Percentiles rank a stretch among this genome's conserved stretches.
These are phyloP conservation scores for Sarocladium strictum DNA, from an alignment of 2,329 filamentous ascomycete species.

Conservation along the genomic window DNA sequence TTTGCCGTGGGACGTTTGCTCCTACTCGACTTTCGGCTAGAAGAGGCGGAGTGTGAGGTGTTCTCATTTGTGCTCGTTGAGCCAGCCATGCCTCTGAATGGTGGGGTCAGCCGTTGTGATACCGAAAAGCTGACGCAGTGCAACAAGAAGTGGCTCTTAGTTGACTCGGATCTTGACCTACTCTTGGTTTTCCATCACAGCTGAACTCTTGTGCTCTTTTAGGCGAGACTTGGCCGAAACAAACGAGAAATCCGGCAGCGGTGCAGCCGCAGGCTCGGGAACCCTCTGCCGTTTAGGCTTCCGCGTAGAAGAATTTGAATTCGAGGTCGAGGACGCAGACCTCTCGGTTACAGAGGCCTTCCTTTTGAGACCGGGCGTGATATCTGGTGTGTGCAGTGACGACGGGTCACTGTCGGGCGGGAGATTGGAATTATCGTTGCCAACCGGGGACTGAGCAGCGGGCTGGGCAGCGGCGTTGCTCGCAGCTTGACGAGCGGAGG, in stretches of 20 bases:
- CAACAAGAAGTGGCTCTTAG: not conserved
- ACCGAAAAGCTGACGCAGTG: not conserved
- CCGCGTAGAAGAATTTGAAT: slow-evolving; percentile 38
- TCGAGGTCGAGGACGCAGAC: slow-evolving; percentile 25
- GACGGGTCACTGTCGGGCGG: not conserved
- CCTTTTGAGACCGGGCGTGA: slow-evolving; percentile 50
- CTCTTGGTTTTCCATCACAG: slow-evolving; percentile 70
- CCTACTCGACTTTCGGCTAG: slow-evolving; percentile 67
- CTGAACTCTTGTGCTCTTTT: slow-evolving; percentile 57
- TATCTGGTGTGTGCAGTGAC: slow-evolving; percentile 24
- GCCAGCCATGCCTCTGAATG: slow-evolving; percentile 30
- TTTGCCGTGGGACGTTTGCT: slow-evolving; percentile 47
- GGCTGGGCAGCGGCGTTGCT: slow-evolving; percentile 46
- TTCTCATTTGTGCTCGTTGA: slow-evolving; percentile 25
- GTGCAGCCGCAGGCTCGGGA: slow-evolving; percentile 37
- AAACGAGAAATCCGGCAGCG: slow-evolving; percentile 23
- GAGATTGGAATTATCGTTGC: slow-evolving; percentile 28
- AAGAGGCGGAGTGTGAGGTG: slow-evolving; percentile 48
- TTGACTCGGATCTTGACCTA: slow-evolving; percentile 32
- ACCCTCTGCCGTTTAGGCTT: slow-evolving; percentile 69
- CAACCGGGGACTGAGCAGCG: slow-evolving; percentile 32
- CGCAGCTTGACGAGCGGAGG: slow-evolving; percentile 84
- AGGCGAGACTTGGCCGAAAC: slow-evolving; percentile 42
- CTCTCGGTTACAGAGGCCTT: slow-evolving; percentile 52
- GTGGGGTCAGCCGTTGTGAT: slow-evolving; percentile 12